phyloP scores from a whole-genome alignment of 208 protist species.

The Leishmania lainsoni region DNA sequence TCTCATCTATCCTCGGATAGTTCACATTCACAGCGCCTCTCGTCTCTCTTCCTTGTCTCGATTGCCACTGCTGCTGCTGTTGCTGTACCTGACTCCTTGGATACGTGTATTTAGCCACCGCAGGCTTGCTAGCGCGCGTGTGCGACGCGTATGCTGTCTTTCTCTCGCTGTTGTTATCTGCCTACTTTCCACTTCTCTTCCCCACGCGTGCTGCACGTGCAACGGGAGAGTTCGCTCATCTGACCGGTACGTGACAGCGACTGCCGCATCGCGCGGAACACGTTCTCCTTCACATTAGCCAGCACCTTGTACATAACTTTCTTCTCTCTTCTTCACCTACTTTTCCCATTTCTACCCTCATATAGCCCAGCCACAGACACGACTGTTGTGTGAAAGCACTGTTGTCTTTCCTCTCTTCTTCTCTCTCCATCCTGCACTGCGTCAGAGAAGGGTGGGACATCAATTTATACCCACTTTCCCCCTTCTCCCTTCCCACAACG shows the following conservation, averaged over 20 bases:
- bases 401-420: constrained; percentile 28
- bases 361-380: constrained; percentile 8
- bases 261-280: not conserved
- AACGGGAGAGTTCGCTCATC: not conserved
- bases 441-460: not conserved
- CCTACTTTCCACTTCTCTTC: not conserved
- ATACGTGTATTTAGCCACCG: not conserved
- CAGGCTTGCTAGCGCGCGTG: not conserved
- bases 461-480: not conserved
- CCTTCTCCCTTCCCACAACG: not conserved
- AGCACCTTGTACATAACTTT: not conserved
- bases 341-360: not conserved
- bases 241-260: not conserved
- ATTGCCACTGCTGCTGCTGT: not conserved
- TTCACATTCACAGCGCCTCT: not conserved
- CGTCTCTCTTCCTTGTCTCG: not conserved
- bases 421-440: not conserved
- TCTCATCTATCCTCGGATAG: not conserved
- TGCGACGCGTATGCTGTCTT: not conserved
- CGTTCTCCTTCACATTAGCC: not conserved
- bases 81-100: not conserved
- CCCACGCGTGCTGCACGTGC: not conserved
- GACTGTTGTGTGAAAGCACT: not conserved
- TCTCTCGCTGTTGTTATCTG: constrained; percentile 6
- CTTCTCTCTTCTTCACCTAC: not conserved